Conservation (phyloP, 176 grass and related monocot genomes). For the Bonia amplexicaulis region DNA sequence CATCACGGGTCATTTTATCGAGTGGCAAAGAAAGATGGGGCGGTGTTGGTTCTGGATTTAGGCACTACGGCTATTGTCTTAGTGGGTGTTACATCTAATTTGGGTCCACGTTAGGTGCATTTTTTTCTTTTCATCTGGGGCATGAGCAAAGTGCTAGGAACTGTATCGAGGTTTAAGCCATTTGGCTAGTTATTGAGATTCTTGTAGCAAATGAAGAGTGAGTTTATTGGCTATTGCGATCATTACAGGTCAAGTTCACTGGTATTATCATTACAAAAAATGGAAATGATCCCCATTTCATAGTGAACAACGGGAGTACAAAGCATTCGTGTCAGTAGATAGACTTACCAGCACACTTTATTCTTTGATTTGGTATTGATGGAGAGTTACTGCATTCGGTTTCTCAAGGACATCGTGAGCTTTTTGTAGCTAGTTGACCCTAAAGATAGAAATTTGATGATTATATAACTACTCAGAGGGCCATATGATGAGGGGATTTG, state of each 20-base stretch:
- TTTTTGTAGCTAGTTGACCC: background rate
- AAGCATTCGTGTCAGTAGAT: constrained; percentile 23
- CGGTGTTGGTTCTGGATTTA: background rate
- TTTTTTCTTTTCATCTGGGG: background rate
- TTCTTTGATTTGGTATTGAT: constrained; percentile 29
- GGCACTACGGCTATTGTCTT: background rate
- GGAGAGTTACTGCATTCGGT: constrained; percentile 16
- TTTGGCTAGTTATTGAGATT: constrained; percentile 12
- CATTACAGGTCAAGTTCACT: background rate
- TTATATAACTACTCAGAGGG: background rate
- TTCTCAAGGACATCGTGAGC: background rate
- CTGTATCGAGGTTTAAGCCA: background rate
- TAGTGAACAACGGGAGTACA: background rate
- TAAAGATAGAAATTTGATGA: constrained; percentile 2
- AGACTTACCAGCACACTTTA: background rate
- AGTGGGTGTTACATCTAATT: background rate
- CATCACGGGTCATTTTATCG: too few relatives aligned
- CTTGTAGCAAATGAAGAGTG: background rate
- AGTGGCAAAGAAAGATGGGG: too few relatives aligned
- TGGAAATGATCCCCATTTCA: background rate
- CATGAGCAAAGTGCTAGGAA: constrained; percentile 11
- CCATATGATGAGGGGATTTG: background rate
- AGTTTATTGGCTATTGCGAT: background rate
- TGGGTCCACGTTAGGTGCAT: background rate
- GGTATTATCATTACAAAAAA: background rate